Evolutionary conservation across 2,329 filamentous ascomycete genomes (phyloP).

Genomic region (Aspergillus luchuensis): DNA sequence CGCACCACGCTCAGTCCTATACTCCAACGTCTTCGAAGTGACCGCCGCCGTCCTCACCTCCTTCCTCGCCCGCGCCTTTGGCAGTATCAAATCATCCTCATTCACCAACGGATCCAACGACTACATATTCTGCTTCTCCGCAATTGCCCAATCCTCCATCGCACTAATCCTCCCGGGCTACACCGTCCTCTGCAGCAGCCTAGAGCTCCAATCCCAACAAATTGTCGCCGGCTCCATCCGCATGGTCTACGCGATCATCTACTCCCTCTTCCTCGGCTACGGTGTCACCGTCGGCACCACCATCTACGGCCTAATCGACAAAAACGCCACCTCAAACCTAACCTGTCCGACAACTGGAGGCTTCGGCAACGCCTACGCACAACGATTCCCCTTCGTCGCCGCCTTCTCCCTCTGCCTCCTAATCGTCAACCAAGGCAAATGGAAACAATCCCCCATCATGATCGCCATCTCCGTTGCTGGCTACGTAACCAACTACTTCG

Average conservation of each 20-base stretch:
- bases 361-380: constrained; percentile 40
- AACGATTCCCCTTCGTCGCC: constrained; percentile 71
- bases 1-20: constrained; percentile 71
- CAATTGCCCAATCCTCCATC: constrained; percentile 70
- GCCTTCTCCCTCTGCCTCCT: constrained; percentile 72
- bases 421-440: constrained; percentile 78
- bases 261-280: constrained; percentile 71
- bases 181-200: constrained; percentile 60
- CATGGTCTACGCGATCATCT: constrained; percentile 74
- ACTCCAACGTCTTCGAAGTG: constrained; percentile 65
- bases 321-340: constrained; percentile 50
- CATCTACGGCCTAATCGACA: constrained; percentile 65
- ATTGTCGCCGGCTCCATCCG: constrained; percentile 71
- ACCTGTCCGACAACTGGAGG: constrained; percentile 43
- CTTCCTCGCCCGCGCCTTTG: constrained; percentile 67
- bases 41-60: constrained; percentile 65
- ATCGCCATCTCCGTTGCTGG: constrained; percentile 70
- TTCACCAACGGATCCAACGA: constrained; percentile 28
- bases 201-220: constrained; percentile 70
- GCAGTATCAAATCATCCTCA: constrained; percentile 54
- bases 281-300: constrained; percentile 69
- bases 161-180: constrained; percentile 72
- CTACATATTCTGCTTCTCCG: constrained; percentile 67
- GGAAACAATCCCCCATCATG: constrained; percentile 75
- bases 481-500: constrained; percentile 74